Evolutionary conservation across 345 rosid genomes (phyloP).

Genomic region (Pistacia atlantica): DNA sequence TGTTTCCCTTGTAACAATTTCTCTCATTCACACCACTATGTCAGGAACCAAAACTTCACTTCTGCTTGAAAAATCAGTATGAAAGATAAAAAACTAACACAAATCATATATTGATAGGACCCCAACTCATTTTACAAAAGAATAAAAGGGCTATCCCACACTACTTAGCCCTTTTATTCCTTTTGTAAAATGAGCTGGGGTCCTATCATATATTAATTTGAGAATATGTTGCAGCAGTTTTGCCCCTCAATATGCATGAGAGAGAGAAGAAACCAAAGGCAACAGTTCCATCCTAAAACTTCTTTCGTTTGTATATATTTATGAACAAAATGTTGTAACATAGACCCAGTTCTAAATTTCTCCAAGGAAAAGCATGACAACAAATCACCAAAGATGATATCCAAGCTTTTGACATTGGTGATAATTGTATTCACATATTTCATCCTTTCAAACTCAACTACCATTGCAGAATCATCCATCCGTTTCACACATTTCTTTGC

Average conservation of each 20-base stretch:
- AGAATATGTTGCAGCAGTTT: background rate
- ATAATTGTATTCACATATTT: slow-evolving; percentile 19
- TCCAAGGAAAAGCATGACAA: background rate
- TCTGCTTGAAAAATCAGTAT: no score
- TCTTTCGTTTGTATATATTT: background rate
- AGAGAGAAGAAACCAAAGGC: background rate
- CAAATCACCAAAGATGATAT: background rate
- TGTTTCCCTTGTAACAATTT: no score
- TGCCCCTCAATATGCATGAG: slow-evolving; percentile 7
- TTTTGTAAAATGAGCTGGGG: no score
- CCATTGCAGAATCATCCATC: slow-evolving; percentile 15
- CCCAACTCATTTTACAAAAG: no score
- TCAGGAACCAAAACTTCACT: no score
- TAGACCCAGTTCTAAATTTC: background rate
- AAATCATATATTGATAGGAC: background rate
- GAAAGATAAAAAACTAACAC: no score
- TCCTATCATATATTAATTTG: no score
- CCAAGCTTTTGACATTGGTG: slow-evolving; percentile 17
- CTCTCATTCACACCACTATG: no score
- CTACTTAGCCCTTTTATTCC: no score
- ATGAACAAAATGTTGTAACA: background rate
- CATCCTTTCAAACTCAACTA: slow-evolving; percentile 20
- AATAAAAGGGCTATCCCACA: no score
- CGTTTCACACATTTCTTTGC: slow-evolving; percentile 20
- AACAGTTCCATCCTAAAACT: slow-evolving; percentile 20